These are phyloP conservation scores for Pittosporum tobira DNA, from an alignment of 129 eudicot species.

Conservation along the genomic window DNA sequence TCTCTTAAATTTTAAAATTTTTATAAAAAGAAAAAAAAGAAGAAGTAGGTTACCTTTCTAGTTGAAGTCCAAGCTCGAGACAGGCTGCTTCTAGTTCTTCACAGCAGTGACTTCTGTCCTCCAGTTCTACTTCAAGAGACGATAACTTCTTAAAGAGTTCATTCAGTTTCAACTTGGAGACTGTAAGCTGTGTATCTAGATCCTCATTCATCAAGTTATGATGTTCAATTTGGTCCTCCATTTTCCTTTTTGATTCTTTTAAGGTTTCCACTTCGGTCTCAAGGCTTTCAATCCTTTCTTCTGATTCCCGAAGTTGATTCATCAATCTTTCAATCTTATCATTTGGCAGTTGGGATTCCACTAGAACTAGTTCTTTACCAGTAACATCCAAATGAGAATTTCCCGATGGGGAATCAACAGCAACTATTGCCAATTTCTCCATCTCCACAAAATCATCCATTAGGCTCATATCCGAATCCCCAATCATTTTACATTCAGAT, in stretches of 20 bases:
- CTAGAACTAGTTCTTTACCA: conserved; percentile 55
- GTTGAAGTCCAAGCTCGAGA: conserved; percentile 85
- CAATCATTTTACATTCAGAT: conserved; percentile 26
- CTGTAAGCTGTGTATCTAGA: conserved; percentile 69
- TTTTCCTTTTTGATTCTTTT: conserved; percentile 36
- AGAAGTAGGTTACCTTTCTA: conserved; percentile 50
- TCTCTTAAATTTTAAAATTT: neutral
- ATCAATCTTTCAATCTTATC: conserved; percentile 11
- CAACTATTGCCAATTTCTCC: conserved; percentile 79
- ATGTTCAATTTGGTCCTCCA: conserved; percentile 66
- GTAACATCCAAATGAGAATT: conserved; percentile 25
- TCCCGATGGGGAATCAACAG: conserved; percentile 24
- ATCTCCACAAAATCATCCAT: conserved; percentile 79
- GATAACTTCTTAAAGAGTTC: conserved; percentile 60
- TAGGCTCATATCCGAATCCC: conserved; percentile 50
- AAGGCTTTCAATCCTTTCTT: conserved; percentile 18
- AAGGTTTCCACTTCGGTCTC: conserved; percentile 36
- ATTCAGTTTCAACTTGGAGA: conserved; percentile 44
- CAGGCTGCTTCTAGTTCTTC: conserved; percentile 86
- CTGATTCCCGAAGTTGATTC: conserved; percentile 36
- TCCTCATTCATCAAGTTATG: conserved; percentile 74
- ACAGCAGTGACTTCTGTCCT: conserved; percentile 63
- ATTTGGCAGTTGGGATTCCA: conserved; percentile 11
- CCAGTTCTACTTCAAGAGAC: conserved; percentile 76
- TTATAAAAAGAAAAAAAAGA: neutral